Conservation (phyloP, 2,329 filamentous ascomycete species). For the Fusarium heterosporum region DNA sequence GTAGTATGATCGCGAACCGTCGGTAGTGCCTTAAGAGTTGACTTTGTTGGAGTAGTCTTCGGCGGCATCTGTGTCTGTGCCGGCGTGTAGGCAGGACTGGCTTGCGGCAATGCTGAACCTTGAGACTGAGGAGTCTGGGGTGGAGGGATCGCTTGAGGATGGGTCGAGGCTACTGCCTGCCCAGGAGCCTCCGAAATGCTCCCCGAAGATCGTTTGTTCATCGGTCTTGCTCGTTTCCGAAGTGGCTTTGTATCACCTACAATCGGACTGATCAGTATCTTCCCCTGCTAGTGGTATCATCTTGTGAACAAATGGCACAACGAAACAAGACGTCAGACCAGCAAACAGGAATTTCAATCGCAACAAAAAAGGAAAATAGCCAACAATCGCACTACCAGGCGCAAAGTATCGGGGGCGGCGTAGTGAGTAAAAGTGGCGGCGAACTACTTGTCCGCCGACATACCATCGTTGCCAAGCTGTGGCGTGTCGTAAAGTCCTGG, state of each 20-base stretch:
- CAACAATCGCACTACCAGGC: constrained; percentile 25
- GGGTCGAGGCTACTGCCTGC: constrained; percentile 61
- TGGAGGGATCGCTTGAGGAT: constrained; percentile 56
- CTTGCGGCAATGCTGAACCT: constrained; percentile 60
- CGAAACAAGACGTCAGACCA: constrained; percentile 49
- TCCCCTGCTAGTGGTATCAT: neutral
- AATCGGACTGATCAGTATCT: constrained; percentile 48
- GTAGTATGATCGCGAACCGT: constrained; percentile 98
- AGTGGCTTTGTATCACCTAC: constrained; percentile 62
- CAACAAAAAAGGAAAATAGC: constrained; percentile 20
- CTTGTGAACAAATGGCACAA: neutral
- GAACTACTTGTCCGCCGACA: constrained; percentile 59
- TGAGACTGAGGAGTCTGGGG: constrained; percentile 68
- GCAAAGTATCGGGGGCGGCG: constrained; percentile 40
- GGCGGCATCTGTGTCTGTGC: constrained; percentile 68
- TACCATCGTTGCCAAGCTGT: constrained; percentile 77
- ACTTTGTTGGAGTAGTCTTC: constrained; percentile 84
- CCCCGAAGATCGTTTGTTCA: constrained; percentile 67
- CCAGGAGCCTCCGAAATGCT: constrained; percentile 68
- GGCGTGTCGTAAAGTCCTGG: constrained; percentile 70
- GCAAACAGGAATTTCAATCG: constrained; percentile 47
- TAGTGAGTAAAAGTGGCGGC: constrained; percentile 52
- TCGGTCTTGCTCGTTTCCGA: constrained; percentile 69
- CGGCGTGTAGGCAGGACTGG: constrained; percentile 55
- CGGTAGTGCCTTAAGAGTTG: constrained; percentile 90